phyloP scores from a whole-genome alignment of 163 green algal genomes.

The Prototheca wickerhamii region DNA sequence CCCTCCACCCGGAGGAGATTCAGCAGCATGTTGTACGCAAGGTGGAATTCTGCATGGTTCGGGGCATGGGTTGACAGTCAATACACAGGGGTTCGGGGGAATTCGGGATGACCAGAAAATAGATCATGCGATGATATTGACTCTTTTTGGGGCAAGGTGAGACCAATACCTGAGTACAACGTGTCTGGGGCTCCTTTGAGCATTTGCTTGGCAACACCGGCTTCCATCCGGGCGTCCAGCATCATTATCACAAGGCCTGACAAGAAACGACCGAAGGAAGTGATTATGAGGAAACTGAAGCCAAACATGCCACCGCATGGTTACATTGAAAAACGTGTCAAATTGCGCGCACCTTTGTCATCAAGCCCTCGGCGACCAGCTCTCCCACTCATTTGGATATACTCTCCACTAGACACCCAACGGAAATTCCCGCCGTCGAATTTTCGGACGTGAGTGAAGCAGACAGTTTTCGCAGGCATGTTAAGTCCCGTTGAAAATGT shows the following conservation, averaged over 20 bases:
- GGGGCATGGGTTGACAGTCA: background rate
- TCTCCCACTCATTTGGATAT: conserved; percentile 94
- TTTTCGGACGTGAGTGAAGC: conserved; percentile 92
- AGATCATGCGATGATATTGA: no score
- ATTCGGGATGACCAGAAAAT: no score
- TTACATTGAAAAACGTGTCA: background rate
- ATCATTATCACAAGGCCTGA: conserved; percentile 81
- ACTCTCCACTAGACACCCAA: conserved; percentile 61
- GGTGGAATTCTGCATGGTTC: conserved; percentile 60
- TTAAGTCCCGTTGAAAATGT: conserved; percentile 99
- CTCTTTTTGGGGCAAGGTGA: background rate
- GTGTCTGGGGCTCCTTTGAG: conserved; percentile 77
- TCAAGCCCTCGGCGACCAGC: conserved; percentile 87
- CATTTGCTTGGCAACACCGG: conserved; percentile 67
- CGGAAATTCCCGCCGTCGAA: conserved; percentile 82
- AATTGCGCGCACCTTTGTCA: conserved; percentile 52
- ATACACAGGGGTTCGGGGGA: no score
- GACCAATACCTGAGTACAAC: conserved; percentile 49
- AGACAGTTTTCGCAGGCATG: conserved; percentile 96
- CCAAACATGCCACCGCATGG: background rate
- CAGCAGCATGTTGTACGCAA: conserved; percentile 86
- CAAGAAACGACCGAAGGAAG: background rate
- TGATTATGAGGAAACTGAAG: background rate
- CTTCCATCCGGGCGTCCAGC: conserved; percentile 77
- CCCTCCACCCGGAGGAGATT: conserved; percentile 57